Evolutionary conservation across 2,329 filamentous ascomycete genomes (phyloP).

Genomic region (Pseudocercospora pini-densiflorae): DNA sequence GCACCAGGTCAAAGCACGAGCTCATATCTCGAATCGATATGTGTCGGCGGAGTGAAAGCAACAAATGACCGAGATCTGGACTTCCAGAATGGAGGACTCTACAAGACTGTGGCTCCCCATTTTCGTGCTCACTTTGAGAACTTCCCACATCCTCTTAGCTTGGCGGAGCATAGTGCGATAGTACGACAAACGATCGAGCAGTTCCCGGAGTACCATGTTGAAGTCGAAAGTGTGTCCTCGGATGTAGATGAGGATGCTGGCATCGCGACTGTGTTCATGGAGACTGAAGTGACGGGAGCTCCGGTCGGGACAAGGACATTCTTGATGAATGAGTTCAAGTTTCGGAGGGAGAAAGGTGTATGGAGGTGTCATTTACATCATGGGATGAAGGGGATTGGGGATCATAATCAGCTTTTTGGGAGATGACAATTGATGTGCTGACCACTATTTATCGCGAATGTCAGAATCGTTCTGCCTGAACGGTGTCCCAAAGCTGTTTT

Average conservation of each 20-base stretch:
- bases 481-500: background rate
- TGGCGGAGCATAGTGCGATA: conserved; percentile 14
- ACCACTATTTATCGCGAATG: background rate
- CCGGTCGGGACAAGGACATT: conserved; percentile 12
- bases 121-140: conserved; percentile 23
- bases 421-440: background rate
- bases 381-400: conserved; percentile 21
- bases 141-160: conserved; percentile 18
- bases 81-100: conserved; percentile 12
- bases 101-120: conserved; percentile 16
- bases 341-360: conserved; percentile 11
- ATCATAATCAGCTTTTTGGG: conserved; percentile 11
- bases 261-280: conserved; percentile 16
- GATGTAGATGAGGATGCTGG: conserved; percentile 19
- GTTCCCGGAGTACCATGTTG: conserved; percentile 16
- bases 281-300: conserved; percentile 19
- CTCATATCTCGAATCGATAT: conserved; percentile 21
- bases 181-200: conserved; percentile 15
- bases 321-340: conserved; percentile 23
- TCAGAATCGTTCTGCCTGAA: background rate
- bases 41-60: conserved; percentile 11
- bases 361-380: conserved; percentile 21
- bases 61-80: conserved; percentile 20
- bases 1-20: conserved; percentile 10
- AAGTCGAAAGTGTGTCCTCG: conserved; percentile 11